Conservation (phyloP, 2,329 filamentous ascomycete species). For the Dactylella cylindrospora region DNA sequence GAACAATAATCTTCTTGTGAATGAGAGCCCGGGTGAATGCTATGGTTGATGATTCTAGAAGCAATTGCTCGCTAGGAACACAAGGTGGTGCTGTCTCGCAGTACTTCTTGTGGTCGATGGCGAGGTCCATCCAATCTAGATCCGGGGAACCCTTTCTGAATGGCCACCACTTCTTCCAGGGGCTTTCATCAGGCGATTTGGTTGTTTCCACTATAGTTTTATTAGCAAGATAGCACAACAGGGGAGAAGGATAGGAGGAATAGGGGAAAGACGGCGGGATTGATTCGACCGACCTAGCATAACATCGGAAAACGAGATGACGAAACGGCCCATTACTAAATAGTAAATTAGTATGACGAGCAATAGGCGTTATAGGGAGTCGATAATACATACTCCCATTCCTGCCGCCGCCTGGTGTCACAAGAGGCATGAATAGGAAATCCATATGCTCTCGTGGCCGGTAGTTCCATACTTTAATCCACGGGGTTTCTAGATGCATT, state of each 20-base stretch:
- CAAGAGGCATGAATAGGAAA: slow-evolving; percentile 35
- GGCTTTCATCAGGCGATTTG: background rate
- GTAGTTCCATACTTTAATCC: slow-evolving; percentile 40
- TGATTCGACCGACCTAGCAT: slow-evolving; percentile 7
- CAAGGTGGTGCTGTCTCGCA: slow-evolving; percentile 20
- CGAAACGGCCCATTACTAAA: slow-evolving; percentile 40
- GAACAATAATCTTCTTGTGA: slow-evolving; percentile 29
- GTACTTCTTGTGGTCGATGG: slow-evolving; percentile 34
- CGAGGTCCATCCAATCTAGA: slow-evolving; percentile 27
- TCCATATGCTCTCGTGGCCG: slow-evolving; percentile 35
- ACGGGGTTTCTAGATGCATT: slow-evolving; percentile 21
- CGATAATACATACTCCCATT: slow-evolving; percentile 14
- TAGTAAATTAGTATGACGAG: background rate
- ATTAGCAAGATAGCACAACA: too few relatives aligned
- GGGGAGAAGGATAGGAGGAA: background rate
- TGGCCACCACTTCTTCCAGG: slow-evolving; percentile 25
- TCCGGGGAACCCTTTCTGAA: background rate
- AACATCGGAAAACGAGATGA: slow-evolving; percentile 35
- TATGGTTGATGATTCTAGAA: slow-evolving; percentile 17
- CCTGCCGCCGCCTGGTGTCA: slow-evolving; percentile 13
- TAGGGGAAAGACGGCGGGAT: background rate
- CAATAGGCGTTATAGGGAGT: background rate
- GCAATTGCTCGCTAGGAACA: slow-evolving; percentile 19
- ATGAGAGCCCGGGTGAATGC: slow-evolving; percentile 21
- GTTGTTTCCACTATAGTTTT: slow-evolving; percentile 18